phyloP scores from a whole-genome alignment of 495 filamentous ascomycete species.

The Staphylotrichum longicolle region DNA sequence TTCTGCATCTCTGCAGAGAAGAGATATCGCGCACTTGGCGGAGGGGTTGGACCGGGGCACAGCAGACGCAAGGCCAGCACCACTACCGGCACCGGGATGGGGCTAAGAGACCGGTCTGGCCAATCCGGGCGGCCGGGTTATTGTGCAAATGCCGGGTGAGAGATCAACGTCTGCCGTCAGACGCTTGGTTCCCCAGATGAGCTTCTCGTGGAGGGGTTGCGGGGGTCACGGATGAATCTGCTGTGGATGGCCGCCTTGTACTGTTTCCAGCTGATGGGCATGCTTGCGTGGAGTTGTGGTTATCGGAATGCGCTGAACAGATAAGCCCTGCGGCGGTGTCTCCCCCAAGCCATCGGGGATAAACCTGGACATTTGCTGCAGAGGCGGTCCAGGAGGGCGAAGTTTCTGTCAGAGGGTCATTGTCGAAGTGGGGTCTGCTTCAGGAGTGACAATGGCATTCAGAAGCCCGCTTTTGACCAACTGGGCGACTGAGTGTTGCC shows the following conservation, averaged over 20 bases:
- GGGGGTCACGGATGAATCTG: neutral
- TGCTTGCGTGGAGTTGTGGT: neutral
- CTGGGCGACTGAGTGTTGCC: too few species aligned
- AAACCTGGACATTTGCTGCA: neutral
- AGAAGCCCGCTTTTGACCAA: too few species aligned
- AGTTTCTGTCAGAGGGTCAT: constrained; percentile 1
- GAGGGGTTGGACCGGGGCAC: too few species aligned
- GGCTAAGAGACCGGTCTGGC: constrained; percentile 5
- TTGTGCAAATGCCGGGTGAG: constrained; percentile 3
- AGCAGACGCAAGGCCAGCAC: neutral
- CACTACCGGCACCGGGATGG: neutral
- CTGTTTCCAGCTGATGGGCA: too few species aligned
- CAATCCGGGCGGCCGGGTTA: constrained; percentile 2
- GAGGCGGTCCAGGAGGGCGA: neutral
- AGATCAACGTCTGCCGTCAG: constrained; percentile 4
- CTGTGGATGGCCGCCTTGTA: too few species aligned
- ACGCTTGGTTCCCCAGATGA: neutral
- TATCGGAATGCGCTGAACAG: neutral
- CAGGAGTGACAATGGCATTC: neutral
- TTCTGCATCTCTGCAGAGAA: neutral
- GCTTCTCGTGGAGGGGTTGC: neutral
- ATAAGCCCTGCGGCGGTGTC: neutral
- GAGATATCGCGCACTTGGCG: neutral
- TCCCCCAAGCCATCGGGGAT: neutral
- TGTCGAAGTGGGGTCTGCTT: neutral